A percentile compares a stretch with the other conserved stretches of the same genome.
These are phyloP conservation scores for Pyronema omphalodes DNA, from an alignment of 495 filamentous ascomycete species.

Conservation along the genomic window DNA sequence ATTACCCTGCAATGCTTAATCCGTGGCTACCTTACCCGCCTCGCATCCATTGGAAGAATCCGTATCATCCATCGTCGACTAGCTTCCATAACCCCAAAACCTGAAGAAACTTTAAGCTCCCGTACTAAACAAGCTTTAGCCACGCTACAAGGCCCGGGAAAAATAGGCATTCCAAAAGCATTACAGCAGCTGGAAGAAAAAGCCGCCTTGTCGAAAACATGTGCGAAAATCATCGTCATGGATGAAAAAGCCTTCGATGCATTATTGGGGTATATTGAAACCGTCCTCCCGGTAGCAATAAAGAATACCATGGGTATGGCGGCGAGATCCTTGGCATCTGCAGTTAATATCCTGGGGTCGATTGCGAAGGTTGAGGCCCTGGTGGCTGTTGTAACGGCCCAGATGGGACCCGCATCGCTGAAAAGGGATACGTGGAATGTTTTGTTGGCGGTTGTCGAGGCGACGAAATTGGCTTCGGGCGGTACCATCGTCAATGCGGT, in stretches of 20 bases:
- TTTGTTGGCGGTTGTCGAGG: constrained; percentile 12
- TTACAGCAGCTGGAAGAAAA: constrained; percentile 10
- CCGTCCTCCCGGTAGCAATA: constrained; percentile 10
- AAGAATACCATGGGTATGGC: constrained; percentile 8
- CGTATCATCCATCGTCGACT: too few species aligned
- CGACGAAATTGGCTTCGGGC: too few species aligned
- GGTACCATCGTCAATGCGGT: too few species aligned
- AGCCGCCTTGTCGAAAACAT: constrained; percentile 1
- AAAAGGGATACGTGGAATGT: constrained; percentile 11
- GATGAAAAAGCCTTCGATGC: constrained; percentile 13
- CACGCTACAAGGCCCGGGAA: constrained; percentile 15
- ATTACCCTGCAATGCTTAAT: too few species aligned
- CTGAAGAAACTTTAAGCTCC: constrained; percentile 10
- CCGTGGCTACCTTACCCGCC: too few species aligned
- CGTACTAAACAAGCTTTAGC: constrained; percentile 10
- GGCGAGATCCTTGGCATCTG: constrained; percentile 9
- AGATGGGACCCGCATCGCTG: constrained; percentile 2
- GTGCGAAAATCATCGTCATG: constrained; percentile 8
- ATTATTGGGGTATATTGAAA: constrained; percentile 14
- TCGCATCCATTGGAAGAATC: too few species aligned
- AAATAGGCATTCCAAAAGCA: constrained; percentile 14
- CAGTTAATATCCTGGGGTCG: constrained; percentile 11
- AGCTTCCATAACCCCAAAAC: too few species aligned
- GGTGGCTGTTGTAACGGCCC: constrained; percentile 6
- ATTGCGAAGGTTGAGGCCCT: constrained; percentile 8